Base-by-base conservation (phyloP, 352 stramenopile genomes). In the Phytophthora podocarpi region DNA sequence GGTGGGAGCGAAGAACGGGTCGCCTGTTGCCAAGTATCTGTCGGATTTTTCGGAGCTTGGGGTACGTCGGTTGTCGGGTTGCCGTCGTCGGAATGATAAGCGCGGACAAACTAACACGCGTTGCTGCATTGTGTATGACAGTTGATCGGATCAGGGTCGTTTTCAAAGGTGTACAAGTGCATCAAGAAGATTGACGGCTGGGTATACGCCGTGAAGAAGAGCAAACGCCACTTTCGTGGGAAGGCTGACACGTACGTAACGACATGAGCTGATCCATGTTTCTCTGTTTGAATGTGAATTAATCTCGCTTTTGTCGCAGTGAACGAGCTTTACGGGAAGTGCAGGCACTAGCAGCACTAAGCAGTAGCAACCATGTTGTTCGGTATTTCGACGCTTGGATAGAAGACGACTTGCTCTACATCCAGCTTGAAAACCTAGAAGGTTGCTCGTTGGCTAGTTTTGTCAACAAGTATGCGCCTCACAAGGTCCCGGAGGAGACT, bases 311-410 rank as follows among this genome's bases (percentile, higher is more conserved):
- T 41, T 32, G 21, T 34, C 30, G 23, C 39, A 95, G 84, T 20
- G 80, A 93, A 54, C 78, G 87, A 49, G 84, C 82, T 9, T 61
- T 96, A 26, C 82, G 83, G 1, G 87, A 96, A 77, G 87, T 96
- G 9, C 84, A 93, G 48, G 87, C 85, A 27, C 66, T 96, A 12
- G 83, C 85, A n/a, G 87, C 87, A 20, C 63, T 96, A 36, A 91
- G 80, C 51, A 64, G 66, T 52, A 93, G 83, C 53, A 85, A 80
- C 10, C 85, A 96, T 47, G 59, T 96, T 27, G 80, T 96, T 40
- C 87, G 82, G 9, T 96, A 96, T 68, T 94, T 91, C 64, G 83
- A 94, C 67, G 87, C 87, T 32, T 96, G 87, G 87, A 87, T 96
- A 61, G 87, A 96, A 70, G 82, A 96, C 54, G 83, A 96, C 10